Conservation (phyloP, 2,329 filamentous ascomycete genomes). For the Pochonia chlamydosporia region DNA sequence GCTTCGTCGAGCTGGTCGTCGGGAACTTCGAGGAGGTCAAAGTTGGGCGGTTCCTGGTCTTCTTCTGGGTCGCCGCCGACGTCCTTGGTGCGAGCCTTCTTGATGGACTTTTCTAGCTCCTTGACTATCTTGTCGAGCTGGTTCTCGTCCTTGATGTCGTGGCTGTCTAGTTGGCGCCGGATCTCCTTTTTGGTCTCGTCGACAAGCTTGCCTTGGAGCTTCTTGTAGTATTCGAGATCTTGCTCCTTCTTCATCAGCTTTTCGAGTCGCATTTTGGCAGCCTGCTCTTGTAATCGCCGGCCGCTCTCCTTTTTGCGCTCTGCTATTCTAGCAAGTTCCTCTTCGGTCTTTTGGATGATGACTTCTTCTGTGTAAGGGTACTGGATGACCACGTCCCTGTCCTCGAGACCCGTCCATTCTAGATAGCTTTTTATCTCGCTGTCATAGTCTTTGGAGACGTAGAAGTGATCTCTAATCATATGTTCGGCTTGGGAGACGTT, state of each 20-base stretch:
- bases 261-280: constrained; percentile 93
- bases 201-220: constrained; percentile 66
- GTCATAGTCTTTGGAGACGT: constrained; percentile 80
- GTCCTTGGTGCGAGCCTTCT: constrained; percentile 87
- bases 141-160: constrained; percentile 87
- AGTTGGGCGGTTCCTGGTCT: constrained; percentile 76
- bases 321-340: constrained; percentile 83
- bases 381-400: constrained; percentile 82
- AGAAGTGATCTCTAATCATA: constrained; percentile 83
- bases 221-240: constrained; percentile 88
- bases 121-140: constrained; percentile 79
- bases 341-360: constrained; percentile 84
- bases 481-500: constrained; percentile 82
- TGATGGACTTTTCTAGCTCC: constrained; percentile 86
- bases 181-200: constrained; percentile 87
- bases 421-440: constrained; percentile 69
- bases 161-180: constrained; percentile 76
- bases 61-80: constrained; percentile 77
- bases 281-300: constrained; percentile 85
- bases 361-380: constrained; percentile 92
- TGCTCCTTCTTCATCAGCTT: constrained; percentile 94
- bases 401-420: constrained; percentile 88
- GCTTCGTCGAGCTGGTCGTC: constrained; percentile 94
- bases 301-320: constrained; percentile 96
- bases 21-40: constrained; percentile 80